Evolutionary conservation across 1,284 basidiomycete genomes (phyloP).

Genomic region (Trichosporon faecale): DNA sequence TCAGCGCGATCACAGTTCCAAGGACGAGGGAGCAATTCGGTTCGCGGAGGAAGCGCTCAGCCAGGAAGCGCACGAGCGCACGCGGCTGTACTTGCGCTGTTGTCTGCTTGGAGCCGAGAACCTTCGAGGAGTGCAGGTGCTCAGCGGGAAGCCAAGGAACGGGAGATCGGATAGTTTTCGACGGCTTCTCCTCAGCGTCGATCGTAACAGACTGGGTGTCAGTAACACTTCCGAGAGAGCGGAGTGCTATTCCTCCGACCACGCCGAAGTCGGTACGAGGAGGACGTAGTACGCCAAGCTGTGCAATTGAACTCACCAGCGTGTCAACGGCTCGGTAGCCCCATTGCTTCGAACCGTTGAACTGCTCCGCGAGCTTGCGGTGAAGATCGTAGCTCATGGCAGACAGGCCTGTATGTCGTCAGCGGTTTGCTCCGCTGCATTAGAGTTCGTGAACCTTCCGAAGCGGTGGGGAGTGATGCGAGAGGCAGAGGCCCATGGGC

Average conservation of each 20-base stretch:
- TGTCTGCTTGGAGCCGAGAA: constrained; percentile 40
- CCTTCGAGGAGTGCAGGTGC: constrained; percentile 24
- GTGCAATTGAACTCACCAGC: constrained; percentile 33
- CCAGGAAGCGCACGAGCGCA: constrained; percentile 70
- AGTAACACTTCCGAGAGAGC: not conserved
- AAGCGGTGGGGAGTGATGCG: not conserved
- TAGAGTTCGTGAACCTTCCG: not conserved
- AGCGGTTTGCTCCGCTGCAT: not conserved
- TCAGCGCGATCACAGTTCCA: constrained; percentile 33
- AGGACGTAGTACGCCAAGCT: not conserved
- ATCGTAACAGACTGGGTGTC: constrained; percentile 41
- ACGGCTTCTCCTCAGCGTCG: constrained; percentile 36
- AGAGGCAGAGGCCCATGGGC: not conserved
- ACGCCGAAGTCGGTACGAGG: not conserved
- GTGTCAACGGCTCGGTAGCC: constrained; percentile 71
- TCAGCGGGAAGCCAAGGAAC: constrained; percentile 46
- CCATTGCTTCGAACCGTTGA: constrained; percentile 71
- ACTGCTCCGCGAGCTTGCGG: constrained; percentile 68
- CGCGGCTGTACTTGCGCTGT: constrained; percentile 50
- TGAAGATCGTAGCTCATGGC: constrained; percentile 77
- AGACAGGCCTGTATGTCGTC: constrained; percentile 56
- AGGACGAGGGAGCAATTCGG: constrained; percentile 38
- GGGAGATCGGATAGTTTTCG: constrained; percentile 35
- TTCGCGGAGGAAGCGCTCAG: constrained; percentile 53
- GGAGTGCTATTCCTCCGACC: not conserved